Evolutionary conservation across 345 rosid genomes (phyloP).

Genomic region (Eucalyptus viminalis): DNA sequence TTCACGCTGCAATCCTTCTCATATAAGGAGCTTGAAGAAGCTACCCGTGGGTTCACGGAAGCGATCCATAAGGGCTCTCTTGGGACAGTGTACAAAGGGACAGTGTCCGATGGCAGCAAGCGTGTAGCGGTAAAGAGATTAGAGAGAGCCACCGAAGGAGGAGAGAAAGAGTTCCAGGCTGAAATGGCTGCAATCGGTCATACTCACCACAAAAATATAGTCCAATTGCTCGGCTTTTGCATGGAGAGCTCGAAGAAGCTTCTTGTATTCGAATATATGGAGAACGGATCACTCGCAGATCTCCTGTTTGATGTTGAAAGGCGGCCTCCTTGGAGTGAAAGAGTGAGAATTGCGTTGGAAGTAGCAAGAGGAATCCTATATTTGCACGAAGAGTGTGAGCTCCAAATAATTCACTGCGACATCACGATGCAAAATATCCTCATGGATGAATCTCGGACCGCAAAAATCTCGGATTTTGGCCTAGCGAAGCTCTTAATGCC

Average conservation of each 20-base stretch:
- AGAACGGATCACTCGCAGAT: background rate
- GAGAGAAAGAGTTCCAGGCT: background rate
- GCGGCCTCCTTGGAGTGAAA: background rate
- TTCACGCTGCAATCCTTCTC: slow-evolving; percentile 1
- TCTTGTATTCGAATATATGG: background rate
- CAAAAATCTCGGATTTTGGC: slow-evolving; percentile 11
- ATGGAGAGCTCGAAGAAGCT: background rate
- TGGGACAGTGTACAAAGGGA: slow-evolving; percentile 16
- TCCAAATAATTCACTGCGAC: slow-evolving; percentile 7
- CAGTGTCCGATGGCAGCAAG: background rate
- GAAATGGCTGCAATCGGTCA: slow-evolving; percentile 7
- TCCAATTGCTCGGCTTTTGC: slow-evolving; percentile 14
- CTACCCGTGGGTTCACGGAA: slow-evolving; percentile 2
- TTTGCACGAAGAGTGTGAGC: background rate
- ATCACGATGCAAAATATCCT: slow-evolving; percentile 3
- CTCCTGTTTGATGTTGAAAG: background rate
- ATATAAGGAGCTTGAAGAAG: background rate
- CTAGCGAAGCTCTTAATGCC: slow-evolving; percentile 10
- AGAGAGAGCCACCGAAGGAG: background rate
- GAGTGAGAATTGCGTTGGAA: background rate
- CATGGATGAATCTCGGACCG: background rate
- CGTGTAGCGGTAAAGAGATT: slow-evolving; percentile 1
- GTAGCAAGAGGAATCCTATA: background rate
- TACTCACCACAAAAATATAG: slow-evolving; percentile 16
- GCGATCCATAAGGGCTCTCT: background rate